Percentiles rank a stretch among this genome's conserved stretches.
These are phyloP conservation scores for Magnaporthiopsis rhizophila DNA, from an alignment of 2,329 filamentous ascomycete genomes.

Conservation along the genomic window DNA sequence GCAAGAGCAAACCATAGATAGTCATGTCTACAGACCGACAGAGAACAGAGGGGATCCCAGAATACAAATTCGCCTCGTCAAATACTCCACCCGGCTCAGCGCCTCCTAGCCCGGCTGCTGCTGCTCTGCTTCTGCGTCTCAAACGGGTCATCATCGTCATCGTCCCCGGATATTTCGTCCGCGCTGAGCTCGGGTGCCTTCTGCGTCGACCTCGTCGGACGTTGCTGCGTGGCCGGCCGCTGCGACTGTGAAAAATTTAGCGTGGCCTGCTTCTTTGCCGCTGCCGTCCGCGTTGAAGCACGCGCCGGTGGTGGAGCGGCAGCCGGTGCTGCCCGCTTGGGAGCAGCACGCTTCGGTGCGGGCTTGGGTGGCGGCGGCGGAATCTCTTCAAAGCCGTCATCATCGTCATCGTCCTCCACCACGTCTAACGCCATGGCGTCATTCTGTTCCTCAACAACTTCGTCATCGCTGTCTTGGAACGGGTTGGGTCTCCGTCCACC, in stretches of 20 bases:
- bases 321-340: slow-evolving; percentile 15
- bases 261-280: slow-evolving; percentile 36
- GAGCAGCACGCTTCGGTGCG: slow-evolving; percentile 13
- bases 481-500: slow-evolving; percentile 33
- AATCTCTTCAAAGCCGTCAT: slow-evolving; percentile 36
- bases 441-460: slow-evolving; percentile 29
- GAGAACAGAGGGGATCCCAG: not conserved
- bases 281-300: slow-evolving; percentile 23
- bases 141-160: slow-evolving; percentile 14
- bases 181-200: slow-evolving; percentile 25
- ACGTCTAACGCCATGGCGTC: slow-evolving; percentile 48
- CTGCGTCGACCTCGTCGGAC: slow-evolving; percentile 27
- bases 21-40: not conserved
- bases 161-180: slow-evolving; percentile 16
- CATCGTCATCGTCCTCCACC: slow-evolving; percentile 30
- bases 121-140: slow-evolving; percentile 11
- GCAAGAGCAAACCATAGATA: not conserved
- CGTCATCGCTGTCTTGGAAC: slow-evolving; percentile 29
- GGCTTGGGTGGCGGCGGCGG: slow-evolving; percentile 30
- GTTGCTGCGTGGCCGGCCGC: slow-evolving; percentile 14
- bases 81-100: not conserved
- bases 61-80: not conserved
- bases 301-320: not conserved
- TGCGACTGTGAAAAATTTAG: slow-evolving; percentile 40
- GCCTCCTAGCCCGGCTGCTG: slow-evolving; percentile 3